Conservation (phyloP, 192 early-diverging fungal species). For the Spizellomyces punctatus region DNA sequence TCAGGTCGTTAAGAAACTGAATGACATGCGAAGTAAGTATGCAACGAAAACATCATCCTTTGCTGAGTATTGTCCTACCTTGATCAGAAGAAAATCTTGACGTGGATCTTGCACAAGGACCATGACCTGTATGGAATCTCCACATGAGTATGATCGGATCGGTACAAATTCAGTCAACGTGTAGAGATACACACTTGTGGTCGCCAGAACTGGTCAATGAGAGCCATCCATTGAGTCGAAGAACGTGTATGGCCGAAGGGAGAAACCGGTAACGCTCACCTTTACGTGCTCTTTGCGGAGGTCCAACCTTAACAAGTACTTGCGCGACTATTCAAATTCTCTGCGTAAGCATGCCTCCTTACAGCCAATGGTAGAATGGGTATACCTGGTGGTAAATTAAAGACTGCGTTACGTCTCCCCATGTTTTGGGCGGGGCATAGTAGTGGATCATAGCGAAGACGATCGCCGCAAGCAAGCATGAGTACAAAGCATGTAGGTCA, state of each 20-base stretch:
- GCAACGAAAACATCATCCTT: too few species aligned
- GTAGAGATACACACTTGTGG: conserved; percentile 10
- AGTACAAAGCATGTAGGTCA: conserved; percentile 24
- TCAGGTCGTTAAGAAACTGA: conserved; percentile 22
- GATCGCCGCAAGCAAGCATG: conserved; percentile 13
- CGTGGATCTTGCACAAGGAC: conserved; percentile 31
- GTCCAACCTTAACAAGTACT: conserved; percentile 25
- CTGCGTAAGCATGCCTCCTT: not conserved
- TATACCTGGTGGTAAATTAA: conserved; percentile 17
- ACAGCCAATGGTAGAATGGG: not conserved
- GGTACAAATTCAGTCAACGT: too few species aligned
- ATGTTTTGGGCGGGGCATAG: conserved; percentile 21
- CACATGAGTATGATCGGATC: too few species aligned
- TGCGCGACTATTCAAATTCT: conserved; percentile 3
- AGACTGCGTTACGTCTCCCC: conserved; percentile 27
- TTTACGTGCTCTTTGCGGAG: conserved; percentile 27
- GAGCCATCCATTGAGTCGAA: not conserved
- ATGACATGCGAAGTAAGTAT: not conserved
- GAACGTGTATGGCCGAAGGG: not conserved
- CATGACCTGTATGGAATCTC: conserved; percentile 3
- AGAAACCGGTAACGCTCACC: not conserved
- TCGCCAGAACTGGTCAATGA: conserved; percentile 20
- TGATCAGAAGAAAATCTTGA: conserved; percentile 16
- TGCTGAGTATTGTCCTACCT: not conserved
- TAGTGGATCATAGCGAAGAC: conserved; percentile 22